phyloP scores from a whole-genome alignment of 306 rosid species.

The Rosa chinensis region DNA sequence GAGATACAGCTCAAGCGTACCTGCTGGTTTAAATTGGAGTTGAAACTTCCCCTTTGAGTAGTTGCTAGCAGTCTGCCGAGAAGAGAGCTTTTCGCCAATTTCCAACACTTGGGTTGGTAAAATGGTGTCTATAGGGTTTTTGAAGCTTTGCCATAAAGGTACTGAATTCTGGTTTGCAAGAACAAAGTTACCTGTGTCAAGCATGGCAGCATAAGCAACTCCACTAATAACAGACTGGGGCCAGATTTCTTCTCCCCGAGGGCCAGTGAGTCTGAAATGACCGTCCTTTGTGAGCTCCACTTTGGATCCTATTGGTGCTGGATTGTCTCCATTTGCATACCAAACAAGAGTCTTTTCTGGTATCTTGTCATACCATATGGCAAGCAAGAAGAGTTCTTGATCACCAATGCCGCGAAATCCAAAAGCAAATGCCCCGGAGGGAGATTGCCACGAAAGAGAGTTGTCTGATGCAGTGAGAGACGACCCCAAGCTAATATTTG shows the following conservation, averaged over 20 bases:
- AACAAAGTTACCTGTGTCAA: constrained; percentile 29
- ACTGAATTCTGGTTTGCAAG: constrained; percentile 5
- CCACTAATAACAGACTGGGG: not conserved
- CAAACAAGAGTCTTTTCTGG: constrained; percentile 27
- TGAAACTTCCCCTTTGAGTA: constrained; percentile 30
- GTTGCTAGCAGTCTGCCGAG: constrained; percentile 13
- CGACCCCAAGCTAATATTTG: not conserved
- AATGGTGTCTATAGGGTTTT: constrained; percentile 26
- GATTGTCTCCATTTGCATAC: constrained; percentile 28
- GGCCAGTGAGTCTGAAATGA: constrained; percentile 2
- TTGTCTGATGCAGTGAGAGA: not conserved
- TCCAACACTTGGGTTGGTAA: constrained; percentile 32
- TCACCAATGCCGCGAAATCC: constrained; percentile 2
- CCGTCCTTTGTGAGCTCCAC: constrained; percentile 19
- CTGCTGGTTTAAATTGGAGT: constrained; percentile 13
- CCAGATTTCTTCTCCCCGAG: constrained; percentile 1
- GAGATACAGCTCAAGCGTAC: constrained; percentile 25
- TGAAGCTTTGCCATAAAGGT: constrained; percentile 35
- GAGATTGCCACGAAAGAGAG: not conserved
- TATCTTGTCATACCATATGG: constrained; percentile 21
- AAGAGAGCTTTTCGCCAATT: constrained; percentile 1
- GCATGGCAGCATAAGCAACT: constrained; percentile 13
- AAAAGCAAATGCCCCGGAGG: constrained; percentile 5
- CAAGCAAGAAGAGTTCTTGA: constrained; percentile 17
- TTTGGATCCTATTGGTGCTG: constrained; percentile 22